A percentile compares a stretch with the other conserved stretches of the same genome.
Evolutionary conservation across 164 flowering plant genomes (phyloP).

Genomic region (Liquidambar formosana): DNA sequence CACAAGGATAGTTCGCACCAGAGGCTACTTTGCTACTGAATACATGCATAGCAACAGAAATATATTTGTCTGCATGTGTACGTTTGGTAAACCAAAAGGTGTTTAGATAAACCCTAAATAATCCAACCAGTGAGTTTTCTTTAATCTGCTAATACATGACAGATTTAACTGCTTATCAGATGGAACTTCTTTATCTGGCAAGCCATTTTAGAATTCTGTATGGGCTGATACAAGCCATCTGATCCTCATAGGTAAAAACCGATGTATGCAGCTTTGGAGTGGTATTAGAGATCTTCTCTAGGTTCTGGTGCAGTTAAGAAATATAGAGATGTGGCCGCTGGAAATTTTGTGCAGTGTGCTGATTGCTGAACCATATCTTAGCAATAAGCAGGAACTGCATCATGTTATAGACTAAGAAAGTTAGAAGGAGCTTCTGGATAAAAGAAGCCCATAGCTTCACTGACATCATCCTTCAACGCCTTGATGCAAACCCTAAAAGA

Average conservation of each 20-base stretch:
- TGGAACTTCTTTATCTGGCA: too few species aligned
- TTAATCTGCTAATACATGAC: too few species aligned
- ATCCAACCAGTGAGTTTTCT: too few species aligned
- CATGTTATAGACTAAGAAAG: conserved; percentile 14
- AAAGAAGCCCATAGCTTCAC: conserved; percentile 14
- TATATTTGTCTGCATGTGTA: too few species aligned
- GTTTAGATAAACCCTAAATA: too few species aligned
- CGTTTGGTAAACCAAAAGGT: too few species aligned
- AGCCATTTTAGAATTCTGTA: too few species aligned
- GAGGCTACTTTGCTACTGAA: conserved; percentile 35
- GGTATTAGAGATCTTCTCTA: conserved; percentile 23
- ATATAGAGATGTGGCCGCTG: conserved; percentile 6
- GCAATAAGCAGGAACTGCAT: conserved; percentile 2
- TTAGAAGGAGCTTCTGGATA: neutral
- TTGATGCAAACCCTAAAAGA: neutral
- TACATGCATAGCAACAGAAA: conserved; percentile 27
- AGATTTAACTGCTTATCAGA: too few species aligned
- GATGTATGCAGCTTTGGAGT: conserved; percentile 33
- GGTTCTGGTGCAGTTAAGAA: conserved; percentile 15
- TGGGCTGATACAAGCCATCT: conserved; percentile 19
- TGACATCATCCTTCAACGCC: neutral
- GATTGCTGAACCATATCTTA: conserved; percentile 16
- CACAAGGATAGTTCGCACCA: conserved; percentile 28
- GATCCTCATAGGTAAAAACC: conserved; percentile 20
- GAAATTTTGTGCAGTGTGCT: conserved; percentile 8